Percentiles rank a stretch among this genome's conserved stretches.
Evolutionary conservation across 2,329 filamentous ascomycete genomes (phyloP).

Genomic region (Penicillium sp.): DNA sequence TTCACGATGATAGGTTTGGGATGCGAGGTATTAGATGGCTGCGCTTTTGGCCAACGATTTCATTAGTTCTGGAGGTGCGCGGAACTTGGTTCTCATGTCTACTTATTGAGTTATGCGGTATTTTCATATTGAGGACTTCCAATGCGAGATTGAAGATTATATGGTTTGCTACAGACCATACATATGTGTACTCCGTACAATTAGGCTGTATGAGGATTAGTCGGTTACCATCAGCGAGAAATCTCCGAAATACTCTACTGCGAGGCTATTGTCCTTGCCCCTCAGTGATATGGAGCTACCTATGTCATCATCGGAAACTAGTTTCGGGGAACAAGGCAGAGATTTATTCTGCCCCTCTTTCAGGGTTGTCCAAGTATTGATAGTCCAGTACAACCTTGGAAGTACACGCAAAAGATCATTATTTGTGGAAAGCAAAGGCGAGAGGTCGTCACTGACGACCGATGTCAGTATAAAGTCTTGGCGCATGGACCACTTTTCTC

Average conservation of each 20-base stretch:
- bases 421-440: not conserved
- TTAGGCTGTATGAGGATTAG: slow-evolving; percentile 3
- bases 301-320: slow-evolving; percentile 1
- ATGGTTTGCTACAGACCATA: too few relatives aligned
- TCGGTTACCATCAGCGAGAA: slow-evolving; percentile 1
- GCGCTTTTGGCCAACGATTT: not conserved
- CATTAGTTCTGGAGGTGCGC: not conserved
- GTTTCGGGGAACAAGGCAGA: not conserved
- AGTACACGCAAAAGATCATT: not conserved
- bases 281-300: not conserved
- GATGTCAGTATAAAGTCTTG: slow-evolving; percentile 9
- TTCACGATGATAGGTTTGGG: not conserved
- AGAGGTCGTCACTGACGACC: not conserved
- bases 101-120: not conserved
- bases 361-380: not conserved
- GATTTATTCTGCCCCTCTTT: not conserved
- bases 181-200: not conserved
- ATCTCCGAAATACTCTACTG: slow-evolving; percentile 2
- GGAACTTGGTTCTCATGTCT: not conserved
- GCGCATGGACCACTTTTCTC: not conserved
- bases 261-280: slow-evolving; percentile 14
- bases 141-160: not conserved
- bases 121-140: not conserved
- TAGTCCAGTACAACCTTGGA: not conserved
- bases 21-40: slow-evolving; percentile 1